phyloP scores from a whole-genome alignment of 179 eudicot species.

The Drosera spatulata region DNA sequence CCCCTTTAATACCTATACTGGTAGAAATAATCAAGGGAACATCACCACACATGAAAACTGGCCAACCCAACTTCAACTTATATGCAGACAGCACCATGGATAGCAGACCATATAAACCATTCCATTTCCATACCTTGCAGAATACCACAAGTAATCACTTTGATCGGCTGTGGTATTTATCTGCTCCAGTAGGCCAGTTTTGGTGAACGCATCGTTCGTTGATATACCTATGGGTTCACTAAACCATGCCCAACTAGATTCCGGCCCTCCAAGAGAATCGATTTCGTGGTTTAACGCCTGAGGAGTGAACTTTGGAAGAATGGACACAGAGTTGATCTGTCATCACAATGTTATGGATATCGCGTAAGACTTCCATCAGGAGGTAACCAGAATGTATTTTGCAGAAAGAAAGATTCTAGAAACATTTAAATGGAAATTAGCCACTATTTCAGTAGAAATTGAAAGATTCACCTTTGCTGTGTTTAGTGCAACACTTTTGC shows the following conservation, averaged over 20 bases:
- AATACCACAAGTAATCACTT: conserved; percentile 96
- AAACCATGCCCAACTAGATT: conserved; percentile 71
- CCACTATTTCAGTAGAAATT: neutral
- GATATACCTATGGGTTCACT: conserved; percentile 85
- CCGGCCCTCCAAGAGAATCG: conserved; percentile 27
- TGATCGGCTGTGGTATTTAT: conserved; percentile 85
- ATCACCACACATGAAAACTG: neutral
- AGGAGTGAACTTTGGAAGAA: conserved; percentile 35
- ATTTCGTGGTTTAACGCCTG: conserved; percentile 26
- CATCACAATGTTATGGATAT: neutral
- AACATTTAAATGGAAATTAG: too few relatives aligned
- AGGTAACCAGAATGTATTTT: neutral
- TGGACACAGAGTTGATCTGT: conserved; percentile 71
- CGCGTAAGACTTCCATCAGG: neutral
- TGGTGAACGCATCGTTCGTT: conserved; percentile 38
- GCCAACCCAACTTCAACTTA: conserved; percentile 1
- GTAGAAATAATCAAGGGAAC: neutral
- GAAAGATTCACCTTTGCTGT: conserved; percentile 71
- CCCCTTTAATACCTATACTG: conserved; percentile 46
- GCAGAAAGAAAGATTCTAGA: neutral
- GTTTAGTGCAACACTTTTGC: conserved; percentile 83
- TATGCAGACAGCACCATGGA: too few relatives aligned
- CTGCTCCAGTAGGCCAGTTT: conserved; percentile 65
- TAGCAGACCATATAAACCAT: neutral
- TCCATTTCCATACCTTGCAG: conserved; percentile 41